phyloP scores from a whole-genome alignment of 169 alveolate genomes.

The Babesia divergens region DNA sequence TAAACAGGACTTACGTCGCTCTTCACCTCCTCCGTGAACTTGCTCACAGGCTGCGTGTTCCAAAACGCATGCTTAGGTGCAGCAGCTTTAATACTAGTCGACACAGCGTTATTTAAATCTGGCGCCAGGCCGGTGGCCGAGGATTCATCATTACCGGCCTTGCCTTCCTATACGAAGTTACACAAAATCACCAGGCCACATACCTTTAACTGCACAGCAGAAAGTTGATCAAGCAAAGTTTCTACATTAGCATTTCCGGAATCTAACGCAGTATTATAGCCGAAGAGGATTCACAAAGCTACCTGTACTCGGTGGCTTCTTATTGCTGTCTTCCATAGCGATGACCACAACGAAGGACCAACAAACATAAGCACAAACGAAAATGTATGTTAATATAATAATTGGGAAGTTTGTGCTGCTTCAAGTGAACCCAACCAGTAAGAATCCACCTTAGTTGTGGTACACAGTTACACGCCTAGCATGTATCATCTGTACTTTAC shows the following conservation, averaged over 20 bases:
- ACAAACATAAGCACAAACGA: no score
- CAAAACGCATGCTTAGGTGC: conserved; percentile 86
- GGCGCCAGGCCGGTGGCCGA: not conserved
- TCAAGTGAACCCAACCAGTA: no score
- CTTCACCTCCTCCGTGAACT: conserved; percentile 75
- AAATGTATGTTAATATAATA: no score
- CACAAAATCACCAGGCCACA: not conserved
- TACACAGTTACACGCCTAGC: no score
- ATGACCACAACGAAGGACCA: no score
- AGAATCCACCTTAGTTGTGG: no score
- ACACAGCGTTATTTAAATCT: not conserved
- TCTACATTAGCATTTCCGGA: not conserved
- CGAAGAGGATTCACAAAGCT: not conserved
- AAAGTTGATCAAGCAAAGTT: not conserved
- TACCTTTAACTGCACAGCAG: not conserved
- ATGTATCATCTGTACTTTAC: no score
- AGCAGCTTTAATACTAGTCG: not conserved
- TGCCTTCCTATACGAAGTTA: not conserved
- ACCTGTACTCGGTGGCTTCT: not conserved
- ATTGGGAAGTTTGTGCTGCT: no score
- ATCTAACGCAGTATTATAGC: not conserved
- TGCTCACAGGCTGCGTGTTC: conserved; percentile 95
- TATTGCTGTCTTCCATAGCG: not conserved
- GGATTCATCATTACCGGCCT: not conserved
- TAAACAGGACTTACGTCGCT: conserved; percentile 25